phyloP scores from a whole-genome alignment of 2,329 filamentous ascomycete species.

The Alternaria conjuncta region DNA sequence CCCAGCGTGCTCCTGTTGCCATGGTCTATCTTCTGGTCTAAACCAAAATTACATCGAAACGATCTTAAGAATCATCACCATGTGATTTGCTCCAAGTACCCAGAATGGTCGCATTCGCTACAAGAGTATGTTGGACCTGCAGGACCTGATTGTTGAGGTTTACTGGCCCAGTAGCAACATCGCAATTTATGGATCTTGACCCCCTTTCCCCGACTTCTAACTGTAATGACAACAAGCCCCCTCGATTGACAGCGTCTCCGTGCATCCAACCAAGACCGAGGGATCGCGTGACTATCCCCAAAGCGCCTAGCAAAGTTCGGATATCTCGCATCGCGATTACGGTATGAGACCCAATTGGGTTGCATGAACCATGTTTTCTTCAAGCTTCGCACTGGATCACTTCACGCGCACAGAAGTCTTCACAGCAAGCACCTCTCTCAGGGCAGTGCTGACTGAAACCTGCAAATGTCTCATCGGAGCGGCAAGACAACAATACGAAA shows the following conservation, averaged over 20 bases:
- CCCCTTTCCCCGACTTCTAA: background rate
- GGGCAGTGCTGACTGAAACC: background rate
- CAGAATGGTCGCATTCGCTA: background rate
- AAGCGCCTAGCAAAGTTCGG: background rate
- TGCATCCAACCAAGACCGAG: background rate
- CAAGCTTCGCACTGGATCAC: background rate
- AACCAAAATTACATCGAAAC: background rate
- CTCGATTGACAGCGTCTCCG: background rate
- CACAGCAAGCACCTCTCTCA: background rate
- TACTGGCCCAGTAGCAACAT: background rate
- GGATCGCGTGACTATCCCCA: background rate
- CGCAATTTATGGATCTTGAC: background rate
- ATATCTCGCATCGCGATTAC: background rate
- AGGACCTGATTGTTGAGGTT: background rate
- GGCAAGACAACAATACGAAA: background rate
- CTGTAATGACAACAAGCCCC: background rate
- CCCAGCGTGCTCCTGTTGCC: background rate
- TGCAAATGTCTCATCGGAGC: background rate
- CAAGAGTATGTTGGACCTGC: background rate
- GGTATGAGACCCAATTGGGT: background rate
- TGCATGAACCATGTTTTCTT: background rate
- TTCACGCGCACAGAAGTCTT: background rate
- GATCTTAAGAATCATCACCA: background rate
- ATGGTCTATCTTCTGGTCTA: background rate
- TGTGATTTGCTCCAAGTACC: background rate